Percentiles rank a stretch among this genome's conserved stretches.
Conservation (phyloP, 306 rosid species). For the Trichosanthes cucumerina region DNA sequence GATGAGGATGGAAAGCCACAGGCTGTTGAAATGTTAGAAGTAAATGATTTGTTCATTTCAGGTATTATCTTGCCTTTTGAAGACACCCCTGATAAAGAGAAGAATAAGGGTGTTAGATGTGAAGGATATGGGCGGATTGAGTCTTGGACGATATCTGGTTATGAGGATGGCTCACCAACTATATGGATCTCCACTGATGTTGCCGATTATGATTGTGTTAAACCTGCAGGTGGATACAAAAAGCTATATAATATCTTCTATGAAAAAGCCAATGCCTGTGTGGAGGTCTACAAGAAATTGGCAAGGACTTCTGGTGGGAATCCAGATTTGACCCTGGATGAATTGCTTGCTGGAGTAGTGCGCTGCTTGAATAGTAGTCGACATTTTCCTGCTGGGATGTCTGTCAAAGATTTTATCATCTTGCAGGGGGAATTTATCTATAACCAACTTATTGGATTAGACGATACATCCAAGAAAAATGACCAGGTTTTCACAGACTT, state of each 20-base stretch:
- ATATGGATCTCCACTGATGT: slow-evolving; percentile 80
- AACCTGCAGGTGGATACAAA: slow-evolving; percentile 65
- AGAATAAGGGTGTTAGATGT: slow-evolving; percentile 53
- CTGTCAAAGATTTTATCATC: slow-evolving; percentile 57
- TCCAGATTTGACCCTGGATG: slow-evolving; percentile 56
- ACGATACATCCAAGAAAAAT: slow-evolving; percentile 46
- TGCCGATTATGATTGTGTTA: slow-evolving; percentile 69
- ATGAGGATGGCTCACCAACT: slow-evolving; percentile 76
- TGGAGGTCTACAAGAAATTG: slow-evolving; percentile 65
- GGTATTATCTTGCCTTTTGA: slow-evolving; percentile 65
- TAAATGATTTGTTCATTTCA: slow-evolving; percentile 52
- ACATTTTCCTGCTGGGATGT: slow-evolving; percentile 48
- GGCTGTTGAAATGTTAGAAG: slow-evolving; percentile 76
- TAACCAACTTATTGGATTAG: slow-evolving; percentile 73
- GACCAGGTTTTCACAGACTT: slow-evolving; percentile 43
- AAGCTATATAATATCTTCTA: slow-evolving; percentile 52
- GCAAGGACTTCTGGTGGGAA: slow-evolving; percentile 61
- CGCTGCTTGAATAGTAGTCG: slow-evolving; percentile 67
- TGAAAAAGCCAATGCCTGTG: slow-evolving; percentile 61
- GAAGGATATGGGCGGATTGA: slow-evolving; percentile 87
- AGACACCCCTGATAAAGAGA: slow-evolving; percentile 45
- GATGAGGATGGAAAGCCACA: slow-evolving; percentile 49
- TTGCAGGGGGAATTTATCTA: slow-evolving; percentile 80
- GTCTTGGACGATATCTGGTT: slow-evolving; percentile 85
- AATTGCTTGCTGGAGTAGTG: slow-evolving; percentile 78